phyloP scores from a whole-genome alignment of 1,284 basidiomycete species.

The Tilletia walkeri region DNA sequence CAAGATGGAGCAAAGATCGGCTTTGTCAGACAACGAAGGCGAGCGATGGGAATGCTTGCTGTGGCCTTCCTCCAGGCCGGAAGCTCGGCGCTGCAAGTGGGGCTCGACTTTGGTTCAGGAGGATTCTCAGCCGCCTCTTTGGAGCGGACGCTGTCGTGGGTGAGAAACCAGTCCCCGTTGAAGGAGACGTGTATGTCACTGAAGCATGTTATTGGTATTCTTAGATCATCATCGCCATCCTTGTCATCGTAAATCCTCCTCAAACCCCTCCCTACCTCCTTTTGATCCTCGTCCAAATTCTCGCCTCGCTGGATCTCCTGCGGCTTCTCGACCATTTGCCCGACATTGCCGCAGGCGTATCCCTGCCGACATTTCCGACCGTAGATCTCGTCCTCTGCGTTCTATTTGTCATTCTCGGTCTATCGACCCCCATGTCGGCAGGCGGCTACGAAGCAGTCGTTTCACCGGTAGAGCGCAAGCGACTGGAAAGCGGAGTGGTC shows the following conservation, averaged over 20 bases:
- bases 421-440: slow-evolving; percentile 33
- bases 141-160: background rate
- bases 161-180: background rate
- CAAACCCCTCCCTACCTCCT: slow-evolving; percentile 26
- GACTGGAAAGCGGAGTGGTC: slow-evolving; percentile 23
- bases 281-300: slow-evolving; percentile 20
- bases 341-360: background rate
- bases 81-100: slow-evolving; percentile 13
- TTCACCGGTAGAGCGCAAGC: slow-evolving; percentile 26
- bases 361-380: background rate
- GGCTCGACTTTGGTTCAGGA: background rate
- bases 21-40: slow-evolving; percentile 22
- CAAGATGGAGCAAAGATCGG: background rate
- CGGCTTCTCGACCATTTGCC: slow-evolving; percentile 19
- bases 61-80: slow-evolving; percentile 22
- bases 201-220: background rate
- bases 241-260: slow-evolving; percentile 24
- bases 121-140: background rate
- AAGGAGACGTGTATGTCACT: background rate
- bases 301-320: slow-evolving; percentile 5
- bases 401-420: slow-evolving; percentile 24
- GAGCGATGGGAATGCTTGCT: slow-evolving; percentile 23
- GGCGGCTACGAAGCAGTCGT: slow-evolving; percentile 40
- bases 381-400: slow-evolving; percentile 23
- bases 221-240: slow-evolving; percentile 24